Evolutionary conservation across 2,329 filamentous ascomycete species (phyloP).

Genomic region (Paracoccidioides lutzii): DNA sequence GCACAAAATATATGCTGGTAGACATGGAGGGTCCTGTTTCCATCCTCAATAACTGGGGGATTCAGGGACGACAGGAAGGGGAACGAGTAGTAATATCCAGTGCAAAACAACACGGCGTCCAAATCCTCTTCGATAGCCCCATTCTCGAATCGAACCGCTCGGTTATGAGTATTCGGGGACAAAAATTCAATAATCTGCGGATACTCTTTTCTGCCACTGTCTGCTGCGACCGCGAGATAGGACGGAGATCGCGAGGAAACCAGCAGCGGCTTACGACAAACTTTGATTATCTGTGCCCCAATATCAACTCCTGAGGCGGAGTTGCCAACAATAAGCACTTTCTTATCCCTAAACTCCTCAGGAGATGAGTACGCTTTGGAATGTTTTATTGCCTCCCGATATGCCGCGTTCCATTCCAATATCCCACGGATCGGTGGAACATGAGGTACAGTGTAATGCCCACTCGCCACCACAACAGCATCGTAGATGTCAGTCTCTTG

Average conservation of each 20-base stretch:
- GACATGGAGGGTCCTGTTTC: conserved; percentile 55
- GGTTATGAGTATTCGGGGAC: conserved; percentile 38
- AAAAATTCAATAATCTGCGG: conserved; percentile 43
- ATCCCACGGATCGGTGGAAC: conserved; percentile 53
- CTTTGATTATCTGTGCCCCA: conserved; percentile 55
- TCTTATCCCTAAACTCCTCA: conserved; percentile 51
- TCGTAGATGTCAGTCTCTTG: conserved; percentile 46
- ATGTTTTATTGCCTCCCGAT: conserved; percentile 53
- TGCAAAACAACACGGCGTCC: conserved; percentile 73
- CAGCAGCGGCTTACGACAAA: conserved; percentile 50
- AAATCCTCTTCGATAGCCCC: conserved; percentile 53
- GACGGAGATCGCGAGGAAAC: conserved; percentile 46
- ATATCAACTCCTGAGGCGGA: conserved; percentile 78
- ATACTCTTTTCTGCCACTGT: conserved; percentile 44
- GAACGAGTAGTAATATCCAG: conserved; percentile 75
- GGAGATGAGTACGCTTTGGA: conserved; percentile 68
- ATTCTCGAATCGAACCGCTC: conserved; percentile 54
- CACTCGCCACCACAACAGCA: conserved; percentile 61
- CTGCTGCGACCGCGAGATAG: conserved; percentile 26
- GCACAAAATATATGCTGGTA: conserved; percentile 73
- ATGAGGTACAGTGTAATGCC: conserved; percentile 59
- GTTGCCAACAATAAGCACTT: conserved; percentile 73
- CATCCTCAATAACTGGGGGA: conserved; percentile 52
- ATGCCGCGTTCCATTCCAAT: conserved; percentile 42
- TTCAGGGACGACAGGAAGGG: conserved; percentile 50